phyloP scores from a whole-genome alignment of 495 filamentous ascomycete genomes.

The Penicillium antarcticum region DNA sequence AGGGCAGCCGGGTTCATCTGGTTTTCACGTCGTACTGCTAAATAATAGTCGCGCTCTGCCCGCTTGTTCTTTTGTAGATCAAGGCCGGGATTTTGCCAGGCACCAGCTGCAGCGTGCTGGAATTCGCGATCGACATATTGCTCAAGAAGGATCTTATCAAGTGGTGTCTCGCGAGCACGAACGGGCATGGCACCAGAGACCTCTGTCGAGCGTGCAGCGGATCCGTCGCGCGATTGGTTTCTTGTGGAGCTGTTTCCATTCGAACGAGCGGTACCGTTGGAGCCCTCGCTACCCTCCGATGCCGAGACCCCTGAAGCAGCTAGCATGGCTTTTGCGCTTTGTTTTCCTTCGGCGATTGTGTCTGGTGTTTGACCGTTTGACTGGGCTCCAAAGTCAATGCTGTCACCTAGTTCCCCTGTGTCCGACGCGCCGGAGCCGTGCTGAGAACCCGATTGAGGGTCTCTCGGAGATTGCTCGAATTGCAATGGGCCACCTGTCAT shows the following conservation, averaged over 20 bases:
- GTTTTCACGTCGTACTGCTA: constrained; percentile 47
- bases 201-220: constrained; percentile 34
- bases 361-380: constrained; percentile 32
- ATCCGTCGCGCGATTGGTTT: constrained; percentile 61
- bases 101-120: constrained; percentile 55
- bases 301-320: constrained; percentile 42
- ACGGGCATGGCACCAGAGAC: constrained; percentile 27
- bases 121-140: constrained; percentile 77
- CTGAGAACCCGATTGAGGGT: constrained; percentile 26
- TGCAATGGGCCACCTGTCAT: constrained; percentile 20
- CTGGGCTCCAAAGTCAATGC: constrained; percentile 17
- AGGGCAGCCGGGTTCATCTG: constrained; percentile 56
- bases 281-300: constrained; percentile 21
- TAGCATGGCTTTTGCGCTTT: constrained; percentile 56
- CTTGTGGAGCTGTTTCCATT: constrained; percentile 44
- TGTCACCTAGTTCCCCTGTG: constrained; percentile 22
- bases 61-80: constrained; percentile 50
- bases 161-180: constrained; percentile 35
- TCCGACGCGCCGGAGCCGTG: constrained; percentile 25
- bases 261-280: constrained; percentile 29
- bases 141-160: constrained; percentile 62
- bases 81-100: constrained; percentile 43
- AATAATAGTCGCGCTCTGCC: constrained; percentile 51
- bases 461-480: constrained; percentile 20
- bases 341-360: constrained; percentile 53